Percentiles rank a stretch among this genome's conserved stretches.
Conservation (phyloP, 345 rosid species). For the Pistacia vera region DNA sequence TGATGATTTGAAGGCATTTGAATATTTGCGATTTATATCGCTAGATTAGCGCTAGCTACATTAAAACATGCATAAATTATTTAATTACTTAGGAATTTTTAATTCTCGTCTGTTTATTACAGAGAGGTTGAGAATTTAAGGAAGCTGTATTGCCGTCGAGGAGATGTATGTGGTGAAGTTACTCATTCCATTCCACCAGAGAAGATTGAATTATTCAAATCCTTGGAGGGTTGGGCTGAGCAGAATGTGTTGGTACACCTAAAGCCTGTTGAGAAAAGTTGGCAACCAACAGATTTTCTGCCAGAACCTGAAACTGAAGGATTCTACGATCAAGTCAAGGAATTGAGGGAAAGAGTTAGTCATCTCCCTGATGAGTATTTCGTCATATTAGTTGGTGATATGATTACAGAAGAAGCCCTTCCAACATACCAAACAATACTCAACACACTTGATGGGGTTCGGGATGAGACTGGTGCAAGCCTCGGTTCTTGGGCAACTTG, state of each 20-base stretch:
- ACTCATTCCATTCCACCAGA: conserved; percentile 43
- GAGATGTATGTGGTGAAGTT: conserved; percentile 35
- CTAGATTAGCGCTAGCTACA: too few relatives aligned
- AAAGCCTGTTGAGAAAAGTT: conserved; percentile 41
- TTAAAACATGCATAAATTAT: too few relatives aligned
- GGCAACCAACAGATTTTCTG: conserved; percentile 48
- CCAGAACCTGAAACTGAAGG: conserved; percentile 37
- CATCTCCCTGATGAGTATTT: conserved; percentile 42
- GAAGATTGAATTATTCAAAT: conserved; percentile 42
- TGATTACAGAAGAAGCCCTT: conserved; percentile 48
- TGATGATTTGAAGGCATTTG: too few relatives aligned
- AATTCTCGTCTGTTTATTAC: neutral
- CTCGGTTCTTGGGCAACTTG: conserved; percentile 38
- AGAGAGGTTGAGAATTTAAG: conserved; percentile 34
- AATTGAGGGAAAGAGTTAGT: conserved; percentile 35
- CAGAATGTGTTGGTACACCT: conserved; percentile 33
- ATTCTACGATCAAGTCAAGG: conserved; percentile 36
- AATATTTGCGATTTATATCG: too few relatives aligned
- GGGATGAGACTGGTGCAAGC: conserved; percentile 46
- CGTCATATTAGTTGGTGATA: conserved; percentile 43
- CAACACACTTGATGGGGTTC: conserved; percentile 35
- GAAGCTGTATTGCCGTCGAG: conserved; percentile 32
- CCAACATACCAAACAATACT: conserved; percentile 44
- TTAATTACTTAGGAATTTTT: too few relatives aligned
- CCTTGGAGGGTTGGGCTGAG: conserved; percentile 44